These are phyloP conservation scores for Thelephora aurantiotincta DNA, from an alignment of 768 basidiomycete species.

Conservation along the genomic window DNA sequence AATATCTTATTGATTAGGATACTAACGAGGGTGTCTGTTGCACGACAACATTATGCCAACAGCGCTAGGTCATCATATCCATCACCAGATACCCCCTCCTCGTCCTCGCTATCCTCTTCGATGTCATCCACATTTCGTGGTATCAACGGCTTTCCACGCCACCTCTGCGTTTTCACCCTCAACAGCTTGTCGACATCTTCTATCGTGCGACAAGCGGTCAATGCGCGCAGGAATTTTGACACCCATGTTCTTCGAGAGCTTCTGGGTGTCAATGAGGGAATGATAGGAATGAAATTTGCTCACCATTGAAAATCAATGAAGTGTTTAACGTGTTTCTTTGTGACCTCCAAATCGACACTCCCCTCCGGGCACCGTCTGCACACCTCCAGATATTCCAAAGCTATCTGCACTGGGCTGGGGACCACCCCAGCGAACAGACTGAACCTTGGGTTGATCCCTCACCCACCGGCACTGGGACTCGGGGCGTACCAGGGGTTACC, in stretches of 20 bases:
- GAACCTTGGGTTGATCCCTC: background rate
- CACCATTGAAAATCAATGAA: constrained; percentile 60
- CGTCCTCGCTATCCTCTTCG: background rate
- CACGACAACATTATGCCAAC: background rate
- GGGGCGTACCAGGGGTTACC: constrained; percentile 54
- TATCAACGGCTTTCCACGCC: constrained; percentile 9
- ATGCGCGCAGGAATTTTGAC: constrained; percentile 11
- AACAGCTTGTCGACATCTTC: constrained; percentile 13
- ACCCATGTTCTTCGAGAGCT: constrained; percentile 17
- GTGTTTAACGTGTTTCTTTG: constrained; percentile 53
- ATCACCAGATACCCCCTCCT: background rate
- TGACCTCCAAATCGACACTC: constrained; percentile 31
- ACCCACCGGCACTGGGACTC: background rate
- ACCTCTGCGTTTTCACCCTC: constrained; percentile 11
- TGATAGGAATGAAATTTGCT: constrained; percentile 8
- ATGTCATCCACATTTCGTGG: background rate
- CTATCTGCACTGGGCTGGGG: constrained; percentile 54
- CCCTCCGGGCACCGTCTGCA: constrained; percentile 35
- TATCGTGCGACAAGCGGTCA: constrained; percentile 9
- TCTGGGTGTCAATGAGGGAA: background rate
- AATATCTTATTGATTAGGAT: constrained; percentile 68
- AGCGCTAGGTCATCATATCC: background rate
- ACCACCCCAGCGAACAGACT: constrained; percentile 42
- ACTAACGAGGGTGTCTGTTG: background rate
- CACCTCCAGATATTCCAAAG: constrained; percentile 53